Evolutionary conservation across 768 basidiomycete genomes (phyloP).

Genomic region (Tricholoma furcatifolium): DNA sequence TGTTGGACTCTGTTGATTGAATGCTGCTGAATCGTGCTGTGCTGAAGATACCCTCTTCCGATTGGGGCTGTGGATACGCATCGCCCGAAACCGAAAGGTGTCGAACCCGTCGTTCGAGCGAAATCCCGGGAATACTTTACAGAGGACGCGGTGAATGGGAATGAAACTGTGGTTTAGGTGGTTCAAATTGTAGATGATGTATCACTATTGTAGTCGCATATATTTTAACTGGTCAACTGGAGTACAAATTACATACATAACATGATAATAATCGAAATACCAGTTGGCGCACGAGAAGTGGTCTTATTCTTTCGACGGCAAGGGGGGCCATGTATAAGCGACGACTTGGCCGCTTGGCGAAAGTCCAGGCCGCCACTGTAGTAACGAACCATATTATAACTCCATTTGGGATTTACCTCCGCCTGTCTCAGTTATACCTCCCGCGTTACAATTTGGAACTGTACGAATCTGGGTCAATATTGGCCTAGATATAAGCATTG

Average conservation of each 20-base stretch:
- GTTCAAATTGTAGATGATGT: not conserved
- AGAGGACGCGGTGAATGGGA: constrained; percentile 13
- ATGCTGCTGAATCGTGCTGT: constrained; percentile 2
- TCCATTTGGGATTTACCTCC: too few relatives aligned
- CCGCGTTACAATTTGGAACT: too few relatives aligned
- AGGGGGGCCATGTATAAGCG: not conserved
- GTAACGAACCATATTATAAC: too few relatives aligned
- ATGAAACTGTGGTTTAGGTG: not conserved
- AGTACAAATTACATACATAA: too few relatives aligned
- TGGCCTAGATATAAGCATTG: too few relatives aligned
- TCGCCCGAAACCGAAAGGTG: constrained; percentile 58
- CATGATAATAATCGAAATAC: not conserved
- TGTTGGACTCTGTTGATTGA: not conserved
- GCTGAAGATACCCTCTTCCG: constrained; percentile 75
- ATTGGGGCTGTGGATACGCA: constrained; percentile 96
- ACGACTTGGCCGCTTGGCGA: too few relatives aligned
- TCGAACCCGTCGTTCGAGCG: constrained; percentile 29
- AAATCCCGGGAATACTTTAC: constrained; percentile 47
- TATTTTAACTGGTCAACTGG: not conserved
- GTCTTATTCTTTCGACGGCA: not conserved
- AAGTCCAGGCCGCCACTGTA: too few relatives aligned
- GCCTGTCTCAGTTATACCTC: too few relatives aligned
- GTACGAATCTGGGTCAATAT: too few relatives aligned
- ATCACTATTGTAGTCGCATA: not conserved
- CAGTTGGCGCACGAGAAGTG: not conserved